Base-by-base conservation (phyloP, 2,329 filamentous ascomycete species). In the Grosmannia huntii region DNA sequence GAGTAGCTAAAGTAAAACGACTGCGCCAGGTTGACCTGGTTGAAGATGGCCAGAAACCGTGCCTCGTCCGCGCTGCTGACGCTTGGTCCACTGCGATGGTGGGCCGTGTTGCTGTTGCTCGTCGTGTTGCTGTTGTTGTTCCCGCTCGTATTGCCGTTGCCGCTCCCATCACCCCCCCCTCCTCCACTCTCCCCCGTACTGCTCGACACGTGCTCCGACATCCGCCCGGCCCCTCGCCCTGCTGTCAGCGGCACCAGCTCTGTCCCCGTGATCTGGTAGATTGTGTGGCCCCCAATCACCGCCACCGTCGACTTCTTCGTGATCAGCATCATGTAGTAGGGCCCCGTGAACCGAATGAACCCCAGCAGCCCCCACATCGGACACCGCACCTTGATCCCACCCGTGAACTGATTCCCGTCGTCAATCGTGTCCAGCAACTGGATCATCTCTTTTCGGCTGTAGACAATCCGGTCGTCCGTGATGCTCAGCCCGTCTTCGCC, bases 1-100 rank as follows among this genome's bases (percentile, higher is more conserved):
- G 92, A 95, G 69, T 96, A 96, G 73, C 92, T 96, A 75, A 96
- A 99, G 72, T 99, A 99, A 70, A 99, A 99, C 0, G 89, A 95
- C 59, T 87, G 82, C 0, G 87, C 90, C 60, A 99, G 74, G 69
- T 99, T 94, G 36, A 99, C 78, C 64, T 95, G 95, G 68, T 89
- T 90, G 51, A 99, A 77, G 56, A 96, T 97, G 28, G 83, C 81
- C 38, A 97, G 78, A 66, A 95, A 97, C 31, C 92, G 85, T 46
- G 87, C 84, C 71, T 99, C 94, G 69, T 97, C 92, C 0, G 89
- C 82, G 65, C 77, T 59, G 38, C 31, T 52, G 25, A 49, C 38
- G 55, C 21, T 41, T 2, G 9, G 7, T 19, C n/a, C 28, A 46
- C 33, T 7, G 41, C 52, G 50, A 6, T 38, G 21, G 51, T 57